Base-by-base conservation (phyloP, 495 filamentous ascomycete genomes). In the Mytilinidion resinicola region DNA sequence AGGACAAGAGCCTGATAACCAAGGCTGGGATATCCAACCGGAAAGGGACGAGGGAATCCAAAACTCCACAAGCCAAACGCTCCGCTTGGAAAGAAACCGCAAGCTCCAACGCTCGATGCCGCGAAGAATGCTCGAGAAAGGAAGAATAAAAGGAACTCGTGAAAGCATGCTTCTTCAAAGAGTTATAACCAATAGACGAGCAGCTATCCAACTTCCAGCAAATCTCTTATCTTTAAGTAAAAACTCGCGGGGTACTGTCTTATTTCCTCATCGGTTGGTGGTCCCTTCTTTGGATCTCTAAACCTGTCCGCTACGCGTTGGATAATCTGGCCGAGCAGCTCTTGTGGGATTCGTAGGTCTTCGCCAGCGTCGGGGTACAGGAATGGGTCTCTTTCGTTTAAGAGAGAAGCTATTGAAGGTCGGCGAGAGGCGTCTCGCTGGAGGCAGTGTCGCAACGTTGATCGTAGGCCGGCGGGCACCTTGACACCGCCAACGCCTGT, bases 371-470 rank as follows among this genome's bases (percentile, higher is more conserved):
- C 85, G 0, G 93, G 93, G 64, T 93, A 85, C 51, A 97, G 67
- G 70, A 95, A 97, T 1, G 84, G 81, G 60, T 97, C 91, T 4
- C 75, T 74, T 1, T 82, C 77, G 17, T 78, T 71, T 3, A 98
- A 76, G 59, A 98, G 77, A 60, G 92, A 80, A 10, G 81, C 82
- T 47, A 90, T 85, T 0, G 87, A 91, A 4, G 90, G 91, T 19
- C 93, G 80, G 60, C 83, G 74, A 39, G 80, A 79, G 57, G 87
- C 85, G 64, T 96, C 87, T 35, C 95, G 82, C 64, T 85, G 82
- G 6, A 98, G 76, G 67, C 93, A 97, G 4, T 80, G 77, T 62
- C 84, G 84, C 70, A 98, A 75, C 0, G 89, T 95, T 36, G 79
- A 71, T 36, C 89, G 73, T 14, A 96, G 74, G 4, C 83, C 81